Percentiles rank a stretch among this genome's conserved stretches.
Evolutionary conservation across 148 eudicot genomes (phyloP).

Genomic region (Rhododendron williamsianum): DNA sequence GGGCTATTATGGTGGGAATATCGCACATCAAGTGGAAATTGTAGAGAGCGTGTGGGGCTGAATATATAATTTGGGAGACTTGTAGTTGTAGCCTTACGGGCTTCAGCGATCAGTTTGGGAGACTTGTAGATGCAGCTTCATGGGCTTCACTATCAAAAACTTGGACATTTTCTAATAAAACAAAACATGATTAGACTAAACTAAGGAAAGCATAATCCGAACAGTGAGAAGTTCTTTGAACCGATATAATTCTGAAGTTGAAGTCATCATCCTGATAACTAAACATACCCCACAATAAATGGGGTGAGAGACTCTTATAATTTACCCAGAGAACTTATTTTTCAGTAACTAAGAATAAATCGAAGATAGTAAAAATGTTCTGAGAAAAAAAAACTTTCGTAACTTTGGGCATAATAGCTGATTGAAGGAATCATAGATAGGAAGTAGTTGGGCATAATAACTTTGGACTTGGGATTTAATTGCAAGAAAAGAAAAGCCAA

Average conservation of each 20-base stretch:
- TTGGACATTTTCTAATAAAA: background rate
- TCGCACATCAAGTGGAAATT: background rate
- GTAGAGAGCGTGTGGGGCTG: background rate
- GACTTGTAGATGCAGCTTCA: background rate
- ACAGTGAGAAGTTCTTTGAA: background rate
- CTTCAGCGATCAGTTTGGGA: background rate
- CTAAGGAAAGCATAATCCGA: background rate
- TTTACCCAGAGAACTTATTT: background rate
- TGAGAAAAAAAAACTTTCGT: background rate
- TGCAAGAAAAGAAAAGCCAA: background rate
- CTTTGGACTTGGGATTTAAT: background rate
- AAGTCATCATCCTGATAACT: background rate
- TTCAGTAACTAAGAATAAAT: background rate
- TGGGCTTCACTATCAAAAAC: background rate
- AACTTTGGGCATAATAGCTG: background rate
- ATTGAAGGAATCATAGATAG: background rate
- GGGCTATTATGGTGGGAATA: background rate
- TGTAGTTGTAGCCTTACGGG: background rate
- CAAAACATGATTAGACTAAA: background rate
- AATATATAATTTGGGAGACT: background rate
- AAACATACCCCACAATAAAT: background rate
- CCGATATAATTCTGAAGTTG: background rate
- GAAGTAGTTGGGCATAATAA: background rate
- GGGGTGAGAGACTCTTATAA: background rate
- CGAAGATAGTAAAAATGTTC: background rate